These are phyloP conservation scores for Penicillium silybi DNA, from an alignment of 495 filamentous ascomycete genomes.

Conservation along the genomic window DNA sequence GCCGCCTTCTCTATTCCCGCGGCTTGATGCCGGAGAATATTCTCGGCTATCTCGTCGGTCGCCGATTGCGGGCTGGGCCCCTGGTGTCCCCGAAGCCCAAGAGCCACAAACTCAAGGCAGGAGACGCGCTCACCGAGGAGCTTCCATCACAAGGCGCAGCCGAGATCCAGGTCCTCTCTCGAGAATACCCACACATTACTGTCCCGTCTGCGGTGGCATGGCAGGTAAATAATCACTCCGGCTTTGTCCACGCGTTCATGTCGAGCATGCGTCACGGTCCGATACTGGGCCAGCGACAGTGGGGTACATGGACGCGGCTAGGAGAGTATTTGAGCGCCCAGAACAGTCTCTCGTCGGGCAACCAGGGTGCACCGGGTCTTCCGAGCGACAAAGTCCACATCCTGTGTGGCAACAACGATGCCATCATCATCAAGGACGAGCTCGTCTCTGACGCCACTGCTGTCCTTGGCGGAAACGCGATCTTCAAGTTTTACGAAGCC, in stretches of 20 bases:
- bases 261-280: constrained; percentile 56
- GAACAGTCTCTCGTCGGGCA: constrained; percentile 20
- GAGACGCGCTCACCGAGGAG: constrained; percentile 37
- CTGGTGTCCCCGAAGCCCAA: constrained; percentile 35
- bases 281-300: constrained; percentile 43
- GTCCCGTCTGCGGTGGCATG: constrained; percentile 47
- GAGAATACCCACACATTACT: constrained; percentile 41
- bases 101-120: constrained; percentile 28
- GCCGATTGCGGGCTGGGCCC: constrained; percentile 49
- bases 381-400: constrained; percentile 49
- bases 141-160: constrained; percentile 30
- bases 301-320: constrained; percentile 54
- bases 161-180: constrained; percentile 41
- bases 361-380: constrained; percentile 28
- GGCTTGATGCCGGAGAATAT: constrained; percentile 57
- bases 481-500: constrained; percentile 46
- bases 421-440: constrained; percentile 54
- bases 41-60: constrained; percentile 47
- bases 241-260: constrained; percentile 56
- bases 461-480: constrained; percentile 46
- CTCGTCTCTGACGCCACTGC: constrained; percentile 49
- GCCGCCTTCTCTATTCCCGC: constrained; percentile 57
- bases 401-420: constrained; percentile 51
- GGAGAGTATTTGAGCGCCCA: constrained; percentile 46
- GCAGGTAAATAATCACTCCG: constrained; percentile 53